Percentiles rank a stretch among this genome's conserved stretches.
Conservation (phyloP, 768 basidiomycete genomes). For the Leccinum rimulosum region DNA sequence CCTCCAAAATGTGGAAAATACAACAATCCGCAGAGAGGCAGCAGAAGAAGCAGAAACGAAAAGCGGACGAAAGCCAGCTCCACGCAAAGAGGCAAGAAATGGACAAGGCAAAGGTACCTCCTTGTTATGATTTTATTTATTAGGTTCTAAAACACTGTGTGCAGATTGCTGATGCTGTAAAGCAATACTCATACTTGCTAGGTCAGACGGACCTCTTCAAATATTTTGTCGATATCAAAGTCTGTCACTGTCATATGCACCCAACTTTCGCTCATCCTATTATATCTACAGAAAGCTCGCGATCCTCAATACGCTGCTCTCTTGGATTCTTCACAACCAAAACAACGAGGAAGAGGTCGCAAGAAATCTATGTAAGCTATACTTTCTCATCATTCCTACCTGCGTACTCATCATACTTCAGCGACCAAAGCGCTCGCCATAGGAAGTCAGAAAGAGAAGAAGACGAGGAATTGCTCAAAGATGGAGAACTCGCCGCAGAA, state of each 20-base stretch:
- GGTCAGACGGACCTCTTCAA: conserved; percentile 98
- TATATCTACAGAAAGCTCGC: conserved; percentile 60
- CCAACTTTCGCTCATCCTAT: not conserved
- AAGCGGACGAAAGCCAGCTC: conserved; percentile 67
- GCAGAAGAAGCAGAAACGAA: conserved; percentile 53
- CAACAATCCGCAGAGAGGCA: conserved; percentile 39
- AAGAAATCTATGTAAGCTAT: conserved; percentile 71
- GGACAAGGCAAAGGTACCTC: conserved; percentile 81
- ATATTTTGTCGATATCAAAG: conserved; percentile 97
- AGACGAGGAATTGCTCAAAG: conserved; percentile 91
- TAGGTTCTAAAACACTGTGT: conserved; percentile 12
- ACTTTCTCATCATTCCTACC: not conserved
- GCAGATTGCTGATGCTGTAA: conserved; percentile 89
- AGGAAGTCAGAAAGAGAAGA: conserved; percentile 98
- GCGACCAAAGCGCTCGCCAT: conserved; percentile 77
- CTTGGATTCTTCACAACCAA: conserved; percentile 81
- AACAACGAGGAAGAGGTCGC: conserved; percentile 79
- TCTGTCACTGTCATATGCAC: conserved; percentile 26
- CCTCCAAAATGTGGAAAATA: conserved; percentile 34
- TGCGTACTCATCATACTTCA: conserved; percentile 30
- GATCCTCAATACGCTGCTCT: conserved; percentile 93
- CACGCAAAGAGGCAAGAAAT: conserved; percentile 74
- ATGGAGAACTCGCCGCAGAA: conserved; percentile 73
- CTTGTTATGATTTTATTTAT: not conserved
- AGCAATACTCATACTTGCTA: conserved; percentile 95